Evolutionary conservation across 495 filamentous ascomycete genomes (phyloP), one percentile per base, ranked within the genome.

Genomic region (Evernia prunastri): DNA sequence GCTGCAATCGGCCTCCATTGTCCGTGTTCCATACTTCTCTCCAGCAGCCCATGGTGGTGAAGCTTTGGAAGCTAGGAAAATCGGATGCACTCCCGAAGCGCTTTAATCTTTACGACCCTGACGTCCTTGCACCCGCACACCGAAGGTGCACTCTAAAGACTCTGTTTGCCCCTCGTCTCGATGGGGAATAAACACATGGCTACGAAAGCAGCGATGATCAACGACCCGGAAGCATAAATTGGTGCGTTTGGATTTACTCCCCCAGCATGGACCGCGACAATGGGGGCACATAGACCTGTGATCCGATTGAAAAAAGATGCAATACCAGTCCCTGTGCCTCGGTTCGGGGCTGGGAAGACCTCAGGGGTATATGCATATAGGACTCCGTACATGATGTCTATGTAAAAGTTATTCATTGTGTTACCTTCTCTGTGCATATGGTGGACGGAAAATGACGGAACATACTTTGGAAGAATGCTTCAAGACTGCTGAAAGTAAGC

Each of bases 311-410:
- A 67, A 63, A 79, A 81, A 63, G 79, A 81, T 17, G 78, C 77
- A 35, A 86, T 82, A 37, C 84, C 84, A 8, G 80, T 82, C 6
- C 80, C 84, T 2, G 82, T 84, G 18, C 84, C 84, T 35, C 84
- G 77, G 69, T 80, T 79, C 0, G 81, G 81, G 18, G 81, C 81
- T 1, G 84, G 82, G 73, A 86, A 84, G 18, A 85, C 81, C 65
- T 86, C 84, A 1, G 84, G 84, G 0, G 84, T 86, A 69, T 84
- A 84, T 43, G 81, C 81, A 68, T 84, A 86, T 11, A 86, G 72
- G 5, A 85, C 83, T 27, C 82, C 83, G 66, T 85, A 86, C 82
- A 84, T 84, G 71, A 84, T 81, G 68, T 85, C 65, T 67, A 20
- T 37, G 31, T n/a, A 2, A 29, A 25, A 25, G 4, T 67, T 12